Evolutionary conservation across 345 rosid species (phyloP).

Genomic region (Firmiana major): DNA sequence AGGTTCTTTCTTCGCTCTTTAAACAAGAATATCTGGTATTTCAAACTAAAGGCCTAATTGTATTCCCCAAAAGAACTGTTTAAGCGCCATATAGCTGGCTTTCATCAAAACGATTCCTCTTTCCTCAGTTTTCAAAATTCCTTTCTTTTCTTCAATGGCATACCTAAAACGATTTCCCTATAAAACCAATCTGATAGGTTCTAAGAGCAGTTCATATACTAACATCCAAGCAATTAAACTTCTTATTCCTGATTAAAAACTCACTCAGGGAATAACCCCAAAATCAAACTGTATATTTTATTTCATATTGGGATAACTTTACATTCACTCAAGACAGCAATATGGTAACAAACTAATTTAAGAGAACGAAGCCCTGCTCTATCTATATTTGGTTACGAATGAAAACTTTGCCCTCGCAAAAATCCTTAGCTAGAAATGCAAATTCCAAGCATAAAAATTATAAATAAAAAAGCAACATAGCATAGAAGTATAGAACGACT

Average conservation of each 20-base stretch:
- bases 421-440: background rate
- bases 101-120: background rate
- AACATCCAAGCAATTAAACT: background rate
- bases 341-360: background rate
- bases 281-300: background rate
- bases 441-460: background rate
- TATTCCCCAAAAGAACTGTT: background rate
- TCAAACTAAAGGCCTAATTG: background rate
- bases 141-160: background rate
- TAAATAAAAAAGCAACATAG: background rate
- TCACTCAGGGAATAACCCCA: background rate
- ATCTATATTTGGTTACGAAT: background rate
- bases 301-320: background rate
- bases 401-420: background rate
- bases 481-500: background rate
- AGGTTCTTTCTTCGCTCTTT: background rate
- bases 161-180: background rate
- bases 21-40: background rate
- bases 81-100: background rate
- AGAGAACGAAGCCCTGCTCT: too few species aligned
- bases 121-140: background rate
- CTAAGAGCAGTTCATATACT: background rate
- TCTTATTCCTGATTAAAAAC: background rate
- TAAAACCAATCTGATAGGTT: background rate
- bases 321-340: background rate